Evolutionary conservation across 441 rosid genomes (phyloP).

Genomic region (Erodium trifolium): DNA sequence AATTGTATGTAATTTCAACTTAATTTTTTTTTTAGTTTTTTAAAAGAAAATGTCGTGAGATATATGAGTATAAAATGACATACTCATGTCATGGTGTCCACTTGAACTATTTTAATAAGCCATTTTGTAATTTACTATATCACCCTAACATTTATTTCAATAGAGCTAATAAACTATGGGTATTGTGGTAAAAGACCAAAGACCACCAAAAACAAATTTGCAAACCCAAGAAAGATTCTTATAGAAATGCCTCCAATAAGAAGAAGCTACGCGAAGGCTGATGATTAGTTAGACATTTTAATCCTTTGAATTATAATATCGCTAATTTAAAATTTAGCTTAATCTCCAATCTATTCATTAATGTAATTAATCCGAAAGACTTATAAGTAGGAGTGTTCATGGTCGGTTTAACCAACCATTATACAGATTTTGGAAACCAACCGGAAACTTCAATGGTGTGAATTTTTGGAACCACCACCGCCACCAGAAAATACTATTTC

Average conservation of each 20-base stretch:
- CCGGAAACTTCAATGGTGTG: no score
- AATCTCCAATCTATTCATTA: not conserved
- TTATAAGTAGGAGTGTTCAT: not conserved
- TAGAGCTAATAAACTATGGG: not conserved
- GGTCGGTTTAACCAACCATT: no score
- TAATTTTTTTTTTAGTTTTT: no score
- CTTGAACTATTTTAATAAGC: not conserved
- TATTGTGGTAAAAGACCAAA: not conserved
- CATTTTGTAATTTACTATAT: not conserved
- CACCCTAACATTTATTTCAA: not conserved
- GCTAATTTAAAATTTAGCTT: not conserved
- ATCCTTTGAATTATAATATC: not conserved
- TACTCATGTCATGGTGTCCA: no score
- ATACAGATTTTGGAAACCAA: no score
- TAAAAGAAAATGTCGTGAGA: no score
- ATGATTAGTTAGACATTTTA: not conserved
- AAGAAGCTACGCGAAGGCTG: constrained; percentile 9
- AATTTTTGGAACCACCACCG: no score
- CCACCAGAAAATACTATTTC: no score
- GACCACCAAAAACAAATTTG: not conserved
- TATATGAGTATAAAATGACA: no score
- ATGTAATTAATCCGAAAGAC: not conserved
- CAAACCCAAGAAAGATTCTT: constrained; percentile 10
- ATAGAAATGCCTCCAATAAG: constrained; percentile 17
- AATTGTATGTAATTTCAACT: no score